Conservation (phyloP, 441 rosid species). For the Erodium chrysanthum region DNA sequence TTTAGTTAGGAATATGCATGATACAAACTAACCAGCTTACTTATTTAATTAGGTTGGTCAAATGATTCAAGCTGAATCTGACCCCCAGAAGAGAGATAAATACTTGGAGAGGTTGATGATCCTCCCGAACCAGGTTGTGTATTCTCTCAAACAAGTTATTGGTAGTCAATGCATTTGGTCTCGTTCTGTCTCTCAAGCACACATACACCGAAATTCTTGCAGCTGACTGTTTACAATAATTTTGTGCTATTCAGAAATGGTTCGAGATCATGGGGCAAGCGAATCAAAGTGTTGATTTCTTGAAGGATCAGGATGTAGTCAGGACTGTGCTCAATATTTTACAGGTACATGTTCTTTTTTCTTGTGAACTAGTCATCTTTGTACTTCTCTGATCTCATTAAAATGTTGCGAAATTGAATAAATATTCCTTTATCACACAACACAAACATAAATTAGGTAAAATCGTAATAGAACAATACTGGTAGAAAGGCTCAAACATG, state of each 20-base stretch:
- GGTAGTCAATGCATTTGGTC: neutral
- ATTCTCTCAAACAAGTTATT: conserved; percentile 3
- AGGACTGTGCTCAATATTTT: conserved; percentile 86
- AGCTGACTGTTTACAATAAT: neutral
- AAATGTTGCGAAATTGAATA: neutral
- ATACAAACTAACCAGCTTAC: neutral
- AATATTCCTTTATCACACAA: neutral
- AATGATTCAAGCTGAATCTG: conserved; percentile 99
- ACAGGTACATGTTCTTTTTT: conserved; percentile 46
- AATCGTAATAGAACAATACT: neutral
- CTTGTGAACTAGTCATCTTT: neutral
- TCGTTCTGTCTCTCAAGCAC: neutral
- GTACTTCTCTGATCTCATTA: neutral
- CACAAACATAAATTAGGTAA: neutral
- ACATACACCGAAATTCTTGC: neutral
- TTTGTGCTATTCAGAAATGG: conserved; percentile 71
- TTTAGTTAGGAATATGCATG: neutral
- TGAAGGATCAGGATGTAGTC: conserved; percentile 88
- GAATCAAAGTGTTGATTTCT: conserved; percentile 90
- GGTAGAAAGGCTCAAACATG: neutral
- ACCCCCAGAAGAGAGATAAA: conserved; percentile 92
- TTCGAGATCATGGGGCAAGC: conserved; percentile 91
- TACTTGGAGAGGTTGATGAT: conserved; percentile 90
- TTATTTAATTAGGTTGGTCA: conserved; percentile 61
- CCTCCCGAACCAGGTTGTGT: conserved; percentile 82